Evolutionary conservation across 441 rosid species (phyloP), one percentile per base, ranked within the genome.

Genomic region (Mallotus repandus): DNA sequence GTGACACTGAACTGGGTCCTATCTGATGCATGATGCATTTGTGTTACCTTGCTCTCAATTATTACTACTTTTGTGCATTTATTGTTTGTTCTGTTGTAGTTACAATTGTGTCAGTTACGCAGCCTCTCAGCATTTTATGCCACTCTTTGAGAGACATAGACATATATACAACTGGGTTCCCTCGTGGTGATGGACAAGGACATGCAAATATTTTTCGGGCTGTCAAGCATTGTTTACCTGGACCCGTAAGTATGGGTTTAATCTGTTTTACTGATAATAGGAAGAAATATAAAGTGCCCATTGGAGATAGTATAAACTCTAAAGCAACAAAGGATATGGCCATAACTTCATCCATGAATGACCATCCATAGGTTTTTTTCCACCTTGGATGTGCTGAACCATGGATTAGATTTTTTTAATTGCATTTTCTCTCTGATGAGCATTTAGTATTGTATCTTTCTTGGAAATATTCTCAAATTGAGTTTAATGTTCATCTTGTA

Each of bases 91-190:
- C 50, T 21, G 48, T 76, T 79, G 7, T 45, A 66, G 57, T 69
- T 74, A 22, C 67, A 21, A 68, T 46, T 48, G n/a, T 71, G 43
- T 60, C 62, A 66, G 72, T 68, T 66, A 22, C 83, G 90, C 91
- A 95, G 97, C 99, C 98, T 56, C 92, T 95, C 62, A 95, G 98
- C 86, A 91, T 95, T 81, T 84, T 95, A 72, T 95, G 99, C 79
- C 87, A 63, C 73, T 91, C 97, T 68, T 77, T 95, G 63, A 84
- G 89, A 29, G 99, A 93, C 80, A 93, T 93, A 32, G 99, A 89
- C 84, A 82, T 84, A 13, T 91, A 84, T 77, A 91, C 98, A 1
- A 88, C 79, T 76, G 98, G 98, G 29, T 89, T 95, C 63, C 96
- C 98, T 54, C 78, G 90, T 43, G 97, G 98, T 76, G 97, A 91